Evolutionary conservation across 169 alveolate genomes (phyloP), one percentile per base, ranked within the genome.

Genomic region (Toxoplasma gondii): DNA sequence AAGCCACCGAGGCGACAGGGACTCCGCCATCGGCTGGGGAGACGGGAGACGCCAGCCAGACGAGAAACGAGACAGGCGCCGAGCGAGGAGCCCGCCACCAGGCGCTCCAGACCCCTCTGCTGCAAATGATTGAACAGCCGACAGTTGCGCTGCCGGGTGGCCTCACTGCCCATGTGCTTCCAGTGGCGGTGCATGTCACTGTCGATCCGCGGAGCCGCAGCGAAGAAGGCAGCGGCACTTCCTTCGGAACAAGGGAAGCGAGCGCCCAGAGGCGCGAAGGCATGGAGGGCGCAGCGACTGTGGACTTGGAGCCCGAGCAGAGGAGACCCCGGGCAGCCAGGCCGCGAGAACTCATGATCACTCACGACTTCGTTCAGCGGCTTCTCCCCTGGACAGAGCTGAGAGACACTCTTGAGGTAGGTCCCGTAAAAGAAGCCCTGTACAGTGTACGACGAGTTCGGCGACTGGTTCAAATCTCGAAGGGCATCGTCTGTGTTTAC

Each of bases 121-220:
- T 41, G 38, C 38, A 39, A 38, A 24, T 43, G n/a, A 17, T 5
- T 17, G 36, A 82, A 31, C 90, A 82, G 29, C 90, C 53, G 67
- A 43, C 90, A 9, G 84, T 27, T 39, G 39, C 5, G 64, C 67
- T 82, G 36, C 90, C 90, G 36, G 90, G 90, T 9, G 90, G 90
- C 17, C 41, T 82, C 34, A 12, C 67, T 7, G 90, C 90, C 24
- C 90, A 82, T 38, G 54, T 82, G 12, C 64, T 82, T 7, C 90
- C 90, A 7, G 90, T 82, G 53, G 90, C 90, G 38, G 90, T 82
- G 17, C 90, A 82, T 41, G 90, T 82, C 36, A 41, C 90, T 5
- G 41, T 82, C 36, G 45, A 74, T 16, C 49, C 24, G 39, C 10
- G n/a, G 10, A 36, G 27, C 38, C 49, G 43, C 44, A 34, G 84